Evolutionary conservation across 352 stramenopile species (phyloP), one percentile per base, ranked within the genome.

Genomic region (Pythium scleroteichum): DNA sequence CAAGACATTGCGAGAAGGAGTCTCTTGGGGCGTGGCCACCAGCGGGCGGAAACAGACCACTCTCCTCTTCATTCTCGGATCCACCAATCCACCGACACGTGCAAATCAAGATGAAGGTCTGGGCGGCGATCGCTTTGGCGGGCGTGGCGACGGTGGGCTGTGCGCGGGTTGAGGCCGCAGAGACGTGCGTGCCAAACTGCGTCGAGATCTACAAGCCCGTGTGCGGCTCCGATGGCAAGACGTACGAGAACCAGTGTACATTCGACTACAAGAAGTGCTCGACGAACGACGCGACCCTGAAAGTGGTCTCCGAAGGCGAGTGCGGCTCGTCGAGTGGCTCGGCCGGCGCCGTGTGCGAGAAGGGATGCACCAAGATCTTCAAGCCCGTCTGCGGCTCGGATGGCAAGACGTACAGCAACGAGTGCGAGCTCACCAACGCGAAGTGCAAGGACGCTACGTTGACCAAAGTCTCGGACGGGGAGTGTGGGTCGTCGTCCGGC

Each of bases 401-500:
- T 19, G 64, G 64, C 41, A 66, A 71, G 58, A 71, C 64, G 22
- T 72, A 72, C 59, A 44, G 16, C 17, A 72, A 68, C 35, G 44
- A 72, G 53, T 72, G 65, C 23, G 42, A 56, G 42, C 45, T 72
- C 23, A 55, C 56, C 13, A 56, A 60, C 38, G 59, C 40, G 19
- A 61, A 61, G 53, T 72, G 65, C 35, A 50, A 52, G 14, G 41
- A 62, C 4, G 2, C 53, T 10, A 55, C 53, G 35, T 29, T 72
- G 23, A 68, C 29, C 40, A 38, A 59, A 0, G 26, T 20, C 27
- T 32, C 44, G 22, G 41, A 67, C 16, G 64, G 64, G n/a, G 29
- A 19, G 23, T 71, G 64, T 14, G 42, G 22, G 8, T 48, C 56
- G 20, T 47, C 35, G 8, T n/a, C 58, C 1, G 38, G 50, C 24